Percentiles rank a stretch among this genome's conserved stretches.
Evolutionary conservation across 805 yeast genomes (phyloP).

Genomic region (Cephaloascus fragrans): DNA sequence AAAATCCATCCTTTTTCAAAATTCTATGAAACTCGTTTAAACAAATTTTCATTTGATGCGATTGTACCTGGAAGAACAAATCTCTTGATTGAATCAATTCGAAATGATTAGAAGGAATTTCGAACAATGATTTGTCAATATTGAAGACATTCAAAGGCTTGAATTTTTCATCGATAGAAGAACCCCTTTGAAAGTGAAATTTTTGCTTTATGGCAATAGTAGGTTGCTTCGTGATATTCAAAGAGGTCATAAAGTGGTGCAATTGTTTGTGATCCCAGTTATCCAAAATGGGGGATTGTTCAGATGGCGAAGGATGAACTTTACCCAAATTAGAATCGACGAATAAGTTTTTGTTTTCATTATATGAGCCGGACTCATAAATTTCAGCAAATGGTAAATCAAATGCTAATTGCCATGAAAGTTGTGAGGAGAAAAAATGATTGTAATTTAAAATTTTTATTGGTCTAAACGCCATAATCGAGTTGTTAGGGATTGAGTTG

Average conservation of each 20-base stretch:
- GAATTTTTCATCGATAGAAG: not conserved
- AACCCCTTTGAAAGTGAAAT: not conserved
- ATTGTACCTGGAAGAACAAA: slow-evolving; percentile 19
- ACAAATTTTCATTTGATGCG: slow-evolving; percentile 13
- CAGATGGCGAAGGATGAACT: not conserved
- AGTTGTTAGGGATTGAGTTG: slow-evolving; percentile 2
- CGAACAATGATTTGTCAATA: slow-evolving; percentile 9
- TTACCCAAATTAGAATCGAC: slow-evolving; percentile 6
- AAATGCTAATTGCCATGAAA: slow-evolving; percentile 26
- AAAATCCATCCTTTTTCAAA: slow-evolving; percentile 21
- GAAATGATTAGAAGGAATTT: slow-evolving; percentile 18
- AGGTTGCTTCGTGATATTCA: not conserved
- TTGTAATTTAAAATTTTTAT: slow-evolving; percentile 24
- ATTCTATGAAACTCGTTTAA: slow-evolving; percentile 24
- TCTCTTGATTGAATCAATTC: slow-evolving; percentile 28
- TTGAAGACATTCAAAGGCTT: not conserved
- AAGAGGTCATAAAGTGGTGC: not conserved
- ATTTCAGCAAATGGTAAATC: slow-evolving; percentile 26
- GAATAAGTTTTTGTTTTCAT: slow-evolving; percentile 14
- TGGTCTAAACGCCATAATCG: slow-evolving; percentile 7
- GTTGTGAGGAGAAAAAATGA: slow-evolving; percentile 20
- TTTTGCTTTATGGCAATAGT: not conserved
- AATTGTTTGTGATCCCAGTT: not conserved
- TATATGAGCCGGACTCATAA: slow-evolving; percentile 19
- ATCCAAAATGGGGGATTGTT: not conserved